A percentile compares a stretch with the other conserved stretches of the same genome.
Evolutionary conservation across 2,329 filamentous ascomycete genomes (phyloP).

Genomic region (Fusarium sp.): DNA sequence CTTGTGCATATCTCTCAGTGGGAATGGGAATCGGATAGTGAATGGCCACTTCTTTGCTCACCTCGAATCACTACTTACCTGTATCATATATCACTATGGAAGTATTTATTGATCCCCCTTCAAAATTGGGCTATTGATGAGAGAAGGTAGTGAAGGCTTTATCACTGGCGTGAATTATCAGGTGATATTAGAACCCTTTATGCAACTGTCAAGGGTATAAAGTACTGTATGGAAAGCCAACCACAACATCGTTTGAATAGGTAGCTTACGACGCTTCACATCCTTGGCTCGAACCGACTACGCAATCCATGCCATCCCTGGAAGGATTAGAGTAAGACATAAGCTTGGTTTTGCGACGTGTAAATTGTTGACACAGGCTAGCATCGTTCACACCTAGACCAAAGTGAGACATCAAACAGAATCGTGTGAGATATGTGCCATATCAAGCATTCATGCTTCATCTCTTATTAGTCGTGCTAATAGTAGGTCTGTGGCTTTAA

Average conservation of each 20-base stretch:
- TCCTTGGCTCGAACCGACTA: background rate
- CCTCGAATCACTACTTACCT: background rate
- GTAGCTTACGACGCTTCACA: conserved; percentile 1
- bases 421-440: background rate
- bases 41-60: background rate
- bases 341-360: background rate
- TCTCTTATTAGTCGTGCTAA: conserved; percentile 3
- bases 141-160: background rate
- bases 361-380: background rate
- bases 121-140: background rate
- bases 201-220: background rate
- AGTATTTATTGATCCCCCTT: background rate
- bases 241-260: background rate
- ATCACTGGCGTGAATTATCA: background rate
- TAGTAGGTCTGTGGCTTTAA: conserved; percentile 15
- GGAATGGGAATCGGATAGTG: conserved; percentile 1
- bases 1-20: background rate
- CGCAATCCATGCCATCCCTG: background rate
- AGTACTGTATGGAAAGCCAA: background rate
- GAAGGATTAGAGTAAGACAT: background rate
- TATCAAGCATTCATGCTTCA: background rate
- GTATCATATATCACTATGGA: too few relatives aligned
- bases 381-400: background rate
- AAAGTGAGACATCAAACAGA: background rate
- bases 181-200: background rate